Evolutionary conservation across 2,329 filamentous ascomycete genomes (phyloP).

Genomic region (Endothia cerciana): DNA sequence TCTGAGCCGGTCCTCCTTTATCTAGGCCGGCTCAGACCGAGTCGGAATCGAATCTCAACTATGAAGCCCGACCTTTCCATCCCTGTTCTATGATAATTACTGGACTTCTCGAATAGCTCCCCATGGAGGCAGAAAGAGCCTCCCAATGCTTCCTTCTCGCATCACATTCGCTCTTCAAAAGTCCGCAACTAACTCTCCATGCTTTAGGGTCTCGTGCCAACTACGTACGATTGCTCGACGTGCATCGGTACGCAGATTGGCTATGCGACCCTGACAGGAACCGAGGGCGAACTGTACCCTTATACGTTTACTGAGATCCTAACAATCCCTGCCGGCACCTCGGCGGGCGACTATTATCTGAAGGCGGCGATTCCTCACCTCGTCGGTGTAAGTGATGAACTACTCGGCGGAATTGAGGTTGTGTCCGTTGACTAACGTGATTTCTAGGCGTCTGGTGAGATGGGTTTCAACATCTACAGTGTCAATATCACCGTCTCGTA

Average conservation of each 20-base stretch:
- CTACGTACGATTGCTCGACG: conserved; percentile 12
- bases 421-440: not conserved
- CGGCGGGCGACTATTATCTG: conserved; percentile 19
- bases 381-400: conserved; percentile 17
- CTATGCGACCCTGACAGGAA: conserved; percentile 33
- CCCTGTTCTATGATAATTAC: no score
- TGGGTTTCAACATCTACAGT: conserved; percentile 11
- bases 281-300: conserved; percentile 19
- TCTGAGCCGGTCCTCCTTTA: not conserved
- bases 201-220: conserved; percentile 12
- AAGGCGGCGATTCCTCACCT: conserved; percentile 22
- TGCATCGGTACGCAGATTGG: conserved; percentile 37
- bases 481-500: conserved; percentile 22
- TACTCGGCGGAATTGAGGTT: not conserved
- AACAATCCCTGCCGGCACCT: conserved; percentile 14
- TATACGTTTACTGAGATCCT: conserved; percentile 21
- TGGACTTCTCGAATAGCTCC: no score
- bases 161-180: not conserved
- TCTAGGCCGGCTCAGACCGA: not conserved
- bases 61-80: not conserved
- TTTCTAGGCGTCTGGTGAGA: conserved; percentile 17
- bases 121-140: no score
- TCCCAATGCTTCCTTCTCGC: no score
- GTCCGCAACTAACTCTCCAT: not conserved
- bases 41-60: not conserved